Conservation (phyloP, 139 green algal species). For the Penium margaritaceum region DNA sequence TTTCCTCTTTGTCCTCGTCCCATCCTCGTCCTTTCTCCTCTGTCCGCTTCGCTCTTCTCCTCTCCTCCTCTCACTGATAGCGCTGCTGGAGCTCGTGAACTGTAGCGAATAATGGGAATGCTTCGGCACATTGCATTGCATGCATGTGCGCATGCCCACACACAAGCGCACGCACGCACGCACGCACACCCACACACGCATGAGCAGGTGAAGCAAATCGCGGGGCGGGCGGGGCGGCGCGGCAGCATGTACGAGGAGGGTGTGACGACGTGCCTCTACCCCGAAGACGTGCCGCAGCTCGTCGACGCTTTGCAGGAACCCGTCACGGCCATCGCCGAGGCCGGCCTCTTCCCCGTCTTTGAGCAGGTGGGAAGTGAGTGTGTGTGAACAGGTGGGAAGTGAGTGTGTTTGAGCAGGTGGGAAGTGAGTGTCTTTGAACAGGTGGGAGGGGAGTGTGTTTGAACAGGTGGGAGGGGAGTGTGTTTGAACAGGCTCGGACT, state of each 20-base stretch:
- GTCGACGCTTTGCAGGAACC: constrained; percentile 26
- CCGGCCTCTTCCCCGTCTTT: constrained; percentile 54
- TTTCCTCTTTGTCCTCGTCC: neutral
- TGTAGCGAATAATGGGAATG: too few species aligned
- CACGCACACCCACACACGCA: too few species aligned
- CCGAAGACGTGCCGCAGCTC: constrained; percentile 21
- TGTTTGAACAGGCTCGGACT: neutral
- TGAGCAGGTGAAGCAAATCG: constrained; percentile 56
- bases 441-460: too few species aligned
- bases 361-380: too few species aligned
- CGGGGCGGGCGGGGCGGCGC: constrained; percentile 48
- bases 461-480: constrained; percentile 59
- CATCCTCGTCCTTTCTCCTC: too few species aligned
- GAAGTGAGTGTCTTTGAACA: too few species aligned
- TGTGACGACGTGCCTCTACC: constrained; percentile 17
- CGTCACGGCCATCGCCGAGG: constrained; percentile 1
- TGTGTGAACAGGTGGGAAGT: too few species aligned
- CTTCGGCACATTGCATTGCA: too few species aligned
- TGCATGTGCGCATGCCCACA: too few species aligned
- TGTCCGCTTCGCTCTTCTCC: neutral
- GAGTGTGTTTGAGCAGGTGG: too few species aligned
- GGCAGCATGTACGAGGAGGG: constrained; percentile 40
- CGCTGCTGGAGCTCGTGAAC: too few species aligned
- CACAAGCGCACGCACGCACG: too few species aligned
- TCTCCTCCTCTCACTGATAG: neutral